Percentiles rank a stretch among this genome's conserved stretches.
These are phyloP conservation scores for Luzula sylvatica DNA, from an alignment of 176 grass and related monocot species.

Conservation along the genomic window DNA sequence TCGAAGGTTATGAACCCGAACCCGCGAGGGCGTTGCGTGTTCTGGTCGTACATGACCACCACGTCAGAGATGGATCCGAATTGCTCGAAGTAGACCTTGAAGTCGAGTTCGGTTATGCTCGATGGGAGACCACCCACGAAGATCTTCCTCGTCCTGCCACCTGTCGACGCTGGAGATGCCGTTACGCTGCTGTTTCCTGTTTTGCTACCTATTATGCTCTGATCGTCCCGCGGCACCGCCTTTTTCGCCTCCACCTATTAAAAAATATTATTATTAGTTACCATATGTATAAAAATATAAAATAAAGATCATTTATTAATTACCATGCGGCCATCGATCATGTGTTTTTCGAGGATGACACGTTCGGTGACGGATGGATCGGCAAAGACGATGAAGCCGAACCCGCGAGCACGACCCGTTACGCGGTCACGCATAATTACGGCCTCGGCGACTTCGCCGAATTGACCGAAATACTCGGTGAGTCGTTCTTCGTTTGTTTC, in stretches of 20 bases:
- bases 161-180: conserved; percentile 32
- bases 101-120: conserved; percentile 71
- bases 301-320: not conserved
- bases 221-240: conserved; percentile 83
- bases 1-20: conserved; percentile 99
- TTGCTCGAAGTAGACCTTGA: conserved; percentile 89
- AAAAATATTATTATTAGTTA: not conserved
- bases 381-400: conserved; percentile 77
- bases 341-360: conserved; percentile 84
- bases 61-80: conserved; percentile 83
- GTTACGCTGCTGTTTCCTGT: conserved; percentile 51
- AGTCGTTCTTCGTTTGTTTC: conserved; percentile 92
- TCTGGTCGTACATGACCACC: conserved; percentile 97
- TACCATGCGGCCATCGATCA: conserved; percentile 97
- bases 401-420: conserved; percentile 88
- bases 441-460: conserved; percentile 86
- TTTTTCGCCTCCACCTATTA: conserved; percentile 86
- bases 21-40: conserved; percentile 80
- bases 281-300: not conserved
- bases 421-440: conserved; percentile 86
- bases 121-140: conserved; percentile 89
- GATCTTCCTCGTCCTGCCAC: conserved; percentile 60
- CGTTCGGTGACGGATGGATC: conserved; percentile 53
- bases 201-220: conserved; percentile 58
- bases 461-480: conserved; percentile 65